Evolutionary conservation across 352 stramenopile genomes (phyloP), one percentile per base, ranked within the genome.

Genomic region (Phytophthora pini): DNA sequence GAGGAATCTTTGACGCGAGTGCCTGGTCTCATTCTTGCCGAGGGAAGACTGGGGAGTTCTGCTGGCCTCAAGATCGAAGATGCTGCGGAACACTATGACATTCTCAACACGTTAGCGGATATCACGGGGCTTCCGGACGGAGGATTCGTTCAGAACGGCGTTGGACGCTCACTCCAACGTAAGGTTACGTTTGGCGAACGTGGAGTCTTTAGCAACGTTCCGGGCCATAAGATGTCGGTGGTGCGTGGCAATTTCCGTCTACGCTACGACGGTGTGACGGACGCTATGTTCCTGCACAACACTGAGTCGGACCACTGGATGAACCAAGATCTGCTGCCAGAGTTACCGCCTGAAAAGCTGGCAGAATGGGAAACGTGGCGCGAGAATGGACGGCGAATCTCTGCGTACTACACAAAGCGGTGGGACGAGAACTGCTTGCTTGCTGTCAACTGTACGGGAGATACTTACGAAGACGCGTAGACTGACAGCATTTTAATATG

Each of bases 101-200:
- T 79, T 24, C 74, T 90, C 49, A 89, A 89, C 40, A 90, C 82
- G 2, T 47, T 90, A 9, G 78, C 80, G 1, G 82, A 90, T 34
- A 85, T 90, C 36, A 74, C 82, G 2, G 82, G 82, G 2, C 61
- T 89, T 0, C 81, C 81, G 9, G 27, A 74, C 17, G 69, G 73
- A 9, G 82, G 79, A 1, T 89, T 90, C 26, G 52, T 82, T 5
- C 79, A 90, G 39, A 77, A 68, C 5, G 78, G 79, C 13, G 53
- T 88, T 26, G 80, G 82, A 0, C 79, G 80, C 0, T 90, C 82
- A 4, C 67, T 90, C 4, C 88, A 88, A 61, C 75, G 78, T 29
- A 52, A 61, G 11, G 43, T 67, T 26, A 36, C 61, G 5, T 66
- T 72, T 8, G 65, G 55, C 1, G 47, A 76, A n/a, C 56, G 76